Base-by-base conservation (phyloP, 2,329 filamentous ascomycete species). In the Zymoseptoria ardabiliae region DNA sequence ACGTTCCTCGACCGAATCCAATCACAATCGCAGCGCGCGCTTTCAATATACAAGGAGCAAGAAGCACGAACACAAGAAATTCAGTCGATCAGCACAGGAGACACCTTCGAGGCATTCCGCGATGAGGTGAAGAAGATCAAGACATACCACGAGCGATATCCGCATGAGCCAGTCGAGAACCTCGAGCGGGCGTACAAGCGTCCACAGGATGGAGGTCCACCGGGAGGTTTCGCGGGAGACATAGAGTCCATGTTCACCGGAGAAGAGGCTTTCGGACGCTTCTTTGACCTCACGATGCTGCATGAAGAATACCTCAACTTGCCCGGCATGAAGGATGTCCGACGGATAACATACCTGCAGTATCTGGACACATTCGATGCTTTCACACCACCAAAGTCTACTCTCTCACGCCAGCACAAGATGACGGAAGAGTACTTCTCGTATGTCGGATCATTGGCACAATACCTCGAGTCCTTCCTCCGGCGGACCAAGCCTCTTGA, bases 161-260 rank as follows among this genome's bases (percentile, higher is more conserved):
- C 93, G 1, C 95, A 96, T 75, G 91, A 97, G 72, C 91, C 90
- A 28, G 90, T 96, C 53, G 94, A 99, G 75, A 97, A 97, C 69
- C 85, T 96, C 13, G 95, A 99, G 77, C 85, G 88, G 66, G 89
- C 92, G 41, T 99, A 99, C 79, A 91, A 91, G 73, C 82, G 85
- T 70, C 85, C 85, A 50, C 86, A 88, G 64, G 83, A 85, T 54
- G 70, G 68, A 50, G 68, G 70, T 6, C 65, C 67, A 10, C 70
- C 69, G 4, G 84, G 88, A 19, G 65, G 65, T 1, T 70, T 70
- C 41, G 67, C 65, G 53, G 78, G 81, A 1, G 85, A 92, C 56
- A 87, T 97, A 53, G 93, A 97, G 71, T 85, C 85, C 59, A 88
- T 97, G 79, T 99, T 99, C 75, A 96, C 91, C 0, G 94, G 94